Percentiles rank a stretch among this genome's conserved stretches.
phyloP scores from a whole-genome alignment of 345 rosid genomes.

The Gossypium bickii region DNA sequence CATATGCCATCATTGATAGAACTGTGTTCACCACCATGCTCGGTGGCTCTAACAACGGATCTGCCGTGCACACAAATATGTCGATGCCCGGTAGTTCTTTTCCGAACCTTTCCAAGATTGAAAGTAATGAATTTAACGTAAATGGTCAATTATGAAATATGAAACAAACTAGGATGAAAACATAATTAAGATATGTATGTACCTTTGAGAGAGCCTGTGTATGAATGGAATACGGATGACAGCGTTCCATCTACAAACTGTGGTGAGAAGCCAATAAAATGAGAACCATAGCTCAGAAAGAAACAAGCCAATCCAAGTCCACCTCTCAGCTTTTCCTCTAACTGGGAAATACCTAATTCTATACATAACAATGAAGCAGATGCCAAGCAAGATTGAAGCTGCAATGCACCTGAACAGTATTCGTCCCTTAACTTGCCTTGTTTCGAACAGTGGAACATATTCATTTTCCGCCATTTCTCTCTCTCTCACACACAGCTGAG shows the following conservation, averaged over 20 bases:
- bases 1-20: constrained; percentile 52
- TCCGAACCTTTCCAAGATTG: constrained; percentile 19
- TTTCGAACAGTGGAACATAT: constrained; percentile 8
- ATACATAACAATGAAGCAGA: not conserved
- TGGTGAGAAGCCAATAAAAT: constrained; percentile 27
- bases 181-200: not conserved
- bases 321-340: constrained; percentile 21
- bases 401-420: not conserved
- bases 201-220: constrained; percentile 44
- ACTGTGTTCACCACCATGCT: constrained; percentile 46
- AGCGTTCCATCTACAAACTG: constrained; percentile 37
- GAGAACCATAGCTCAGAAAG: constrained; percentile 43
- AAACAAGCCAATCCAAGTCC: constrained; percentile 45
- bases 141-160: too few species aligned
- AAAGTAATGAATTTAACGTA: too few species aligned
- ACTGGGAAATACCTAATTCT: not conserved
- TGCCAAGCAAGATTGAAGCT: not conserved
- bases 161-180: too few species aligned
- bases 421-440: not conserved
- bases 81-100: constrained; percentile 38
- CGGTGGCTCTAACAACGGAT: constrained; percentile 46
- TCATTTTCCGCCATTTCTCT: not conserved
- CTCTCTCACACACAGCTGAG: constrained; percentile 12
- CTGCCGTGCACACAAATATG: constrained; percentile 50
- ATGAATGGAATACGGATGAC: constrained; percentile 30